Conservation (phyloP, 2,329 filamentous ascomycete genomes). For the Truncatella angustata region DNA sequence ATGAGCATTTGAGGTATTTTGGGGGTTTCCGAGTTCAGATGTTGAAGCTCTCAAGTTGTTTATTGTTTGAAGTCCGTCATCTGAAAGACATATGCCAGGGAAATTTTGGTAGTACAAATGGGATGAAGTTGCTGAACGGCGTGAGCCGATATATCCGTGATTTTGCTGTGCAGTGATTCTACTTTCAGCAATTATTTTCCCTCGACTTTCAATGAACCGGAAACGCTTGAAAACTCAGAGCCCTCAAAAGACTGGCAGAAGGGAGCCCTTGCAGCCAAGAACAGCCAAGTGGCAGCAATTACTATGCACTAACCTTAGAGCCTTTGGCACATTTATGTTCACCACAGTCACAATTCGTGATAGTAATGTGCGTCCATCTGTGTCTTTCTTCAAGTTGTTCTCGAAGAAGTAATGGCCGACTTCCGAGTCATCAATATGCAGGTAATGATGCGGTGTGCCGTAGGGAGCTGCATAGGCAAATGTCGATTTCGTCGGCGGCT, state of each 20-base stretch:
- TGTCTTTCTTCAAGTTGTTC: slow-evolving; percentile 7
- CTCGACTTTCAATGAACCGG: too few relatives aligned
- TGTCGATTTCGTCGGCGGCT: slow-evolving; percentile 19
- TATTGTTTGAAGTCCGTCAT: background rate
- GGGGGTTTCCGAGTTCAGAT: background rate
- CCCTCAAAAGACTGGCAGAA: too few relatives aligned
- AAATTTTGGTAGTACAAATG: too few relatives aligned
- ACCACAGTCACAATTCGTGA: too few relatives aligned
- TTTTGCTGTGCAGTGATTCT: too few relatives aligned
- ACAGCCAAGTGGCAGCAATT: background rate
- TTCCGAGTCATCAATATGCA: slow-evolving; percentile 16
- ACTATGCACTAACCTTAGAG: background rate
- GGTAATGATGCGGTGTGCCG: slow-evolving; percentile 12
- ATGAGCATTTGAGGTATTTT: background rate
- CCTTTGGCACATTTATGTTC: too few relatives aligned
- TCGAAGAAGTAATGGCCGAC: background rate
- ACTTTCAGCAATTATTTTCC: too few relatives aligned
- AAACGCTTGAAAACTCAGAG: too few relatives aligned
- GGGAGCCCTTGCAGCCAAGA: too few relatives aligned
- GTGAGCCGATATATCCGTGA: too few relatives aligned
- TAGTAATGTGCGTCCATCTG: background rate
- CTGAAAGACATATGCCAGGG: too few relatives aligned
- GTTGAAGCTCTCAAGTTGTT: background rate
- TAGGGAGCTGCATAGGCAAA: slow-evolving; percentile 2
- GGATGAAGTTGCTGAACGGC: too few relatives aligned